Conservation (phyloP, 495 filamentous ascomycete genomes). For the Parachaetomium inaequale region DNA sequence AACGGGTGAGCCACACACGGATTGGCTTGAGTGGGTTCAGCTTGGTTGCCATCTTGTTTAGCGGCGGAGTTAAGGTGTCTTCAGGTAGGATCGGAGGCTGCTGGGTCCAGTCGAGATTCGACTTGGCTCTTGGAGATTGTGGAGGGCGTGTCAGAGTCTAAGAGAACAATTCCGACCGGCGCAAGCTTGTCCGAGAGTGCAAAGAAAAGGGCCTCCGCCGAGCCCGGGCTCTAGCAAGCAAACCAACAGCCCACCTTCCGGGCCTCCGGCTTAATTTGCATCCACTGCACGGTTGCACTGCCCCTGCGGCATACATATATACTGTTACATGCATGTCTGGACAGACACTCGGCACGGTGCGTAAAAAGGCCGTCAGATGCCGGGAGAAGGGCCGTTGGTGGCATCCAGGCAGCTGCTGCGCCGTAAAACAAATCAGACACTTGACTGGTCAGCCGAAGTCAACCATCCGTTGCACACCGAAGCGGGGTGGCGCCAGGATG, state of each 20-base stretch:
- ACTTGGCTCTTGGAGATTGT: not conserved
- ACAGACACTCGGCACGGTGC: not conserved
- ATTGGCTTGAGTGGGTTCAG: not conserved
- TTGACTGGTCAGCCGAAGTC: not conserved
- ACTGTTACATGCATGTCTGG: not conserved
- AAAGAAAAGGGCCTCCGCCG: not conserved
- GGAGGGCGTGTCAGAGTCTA: not conserved
- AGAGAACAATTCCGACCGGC: not conserved
- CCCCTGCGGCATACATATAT: not conserved
- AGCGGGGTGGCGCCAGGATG: too few relatives aligned
- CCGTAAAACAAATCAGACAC: not conserved
- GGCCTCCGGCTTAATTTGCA: too few relatives aligned
- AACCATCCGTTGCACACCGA: not conserved
- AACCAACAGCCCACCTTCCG: not conserved
- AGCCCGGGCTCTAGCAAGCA: not conserved
- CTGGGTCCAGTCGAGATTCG: not conserved
- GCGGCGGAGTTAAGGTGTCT: not conserved
- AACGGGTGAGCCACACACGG: not conserved
- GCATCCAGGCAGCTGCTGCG: not conserved
- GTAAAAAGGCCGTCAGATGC: not conserved
- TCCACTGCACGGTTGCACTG: not conserved
- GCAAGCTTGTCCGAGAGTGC: not conserved
- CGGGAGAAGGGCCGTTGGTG: too few relatives aligned
- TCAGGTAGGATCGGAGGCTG: not conserved
- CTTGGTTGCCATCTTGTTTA: not conserved